Base-by-base conservation (phyloP, 2,329 filamentous ascomycete species). In the Sarocladium strictum region DNA sequence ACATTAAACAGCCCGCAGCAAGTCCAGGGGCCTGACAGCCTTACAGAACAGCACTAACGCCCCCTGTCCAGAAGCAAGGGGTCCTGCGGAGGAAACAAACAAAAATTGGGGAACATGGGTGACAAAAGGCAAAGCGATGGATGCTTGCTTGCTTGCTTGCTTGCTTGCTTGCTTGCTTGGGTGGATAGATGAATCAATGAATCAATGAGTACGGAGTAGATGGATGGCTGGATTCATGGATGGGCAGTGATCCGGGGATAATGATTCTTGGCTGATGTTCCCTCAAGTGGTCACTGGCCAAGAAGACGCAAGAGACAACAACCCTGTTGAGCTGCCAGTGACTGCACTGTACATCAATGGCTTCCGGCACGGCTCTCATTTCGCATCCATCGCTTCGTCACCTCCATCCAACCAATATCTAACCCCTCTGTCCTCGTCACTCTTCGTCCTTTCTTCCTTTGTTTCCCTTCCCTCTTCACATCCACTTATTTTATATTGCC, bases 401-500 rank as follows among this genome's bases (percentile, higher is more conserved):
- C 29, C 29, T 32, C 29, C 12, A 15, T 38, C 12, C 35, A 15
- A n/a, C 35, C 35, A 38, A 38, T 15, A 38, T 38, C 35, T 38
- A 15, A 7, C 35, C 35, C n/a, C 35, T 38, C 35, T 38, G 35
- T 15, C 35, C 35, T 38, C 35, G 15, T 38, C 35, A 43, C 7
- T 23, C 35, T 21, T 43, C 43, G 14, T 47, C 43, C 43, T 21
- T 47, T 23, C 43, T 15, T 47, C 17, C 29, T 27, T 6, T 15
- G 23, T 27, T 17, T 17, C 21, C 43, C 21, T 47, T 17, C 23
- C 27, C 23, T 23, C 23, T 14, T 43, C 21, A 17, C 14, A 43
- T 47, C 43, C 29, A 47, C 43, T 47, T 47, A 47, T 47, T n/a
- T 47, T 11, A 47, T 47, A 47, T 24, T 24, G 23, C 29, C 24